These are phyloP conservation scores for Metschnikowia vanudenii DNA, from an alignment of 805 yeast genomes.

Conservation along the genomic window DNA sequence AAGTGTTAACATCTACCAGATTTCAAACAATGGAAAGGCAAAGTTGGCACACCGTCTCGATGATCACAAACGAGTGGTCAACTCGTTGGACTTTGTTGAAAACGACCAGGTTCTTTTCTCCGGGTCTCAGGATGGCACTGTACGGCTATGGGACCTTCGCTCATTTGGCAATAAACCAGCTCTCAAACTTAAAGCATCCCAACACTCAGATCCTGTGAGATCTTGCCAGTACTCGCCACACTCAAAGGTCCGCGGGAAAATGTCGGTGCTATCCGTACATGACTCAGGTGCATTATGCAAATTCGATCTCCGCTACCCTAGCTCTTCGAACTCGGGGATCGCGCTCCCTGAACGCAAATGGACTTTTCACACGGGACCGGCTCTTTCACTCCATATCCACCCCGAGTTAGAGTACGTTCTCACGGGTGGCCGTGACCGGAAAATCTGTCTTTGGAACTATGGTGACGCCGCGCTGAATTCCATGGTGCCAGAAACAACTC, in stretches of 20 bases:
- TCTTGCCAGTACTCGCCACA: constrained; percentile 54
- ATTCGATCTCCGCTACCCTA: constrained; percentile 67
- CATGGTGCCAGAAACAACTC: constrained; percentile 61
- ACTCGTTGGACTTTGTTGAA: constrained; percentile 39
- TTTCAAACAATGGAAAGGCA: constrained; percentile 34
- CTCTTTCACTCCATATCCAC: constrained; percentile 84
- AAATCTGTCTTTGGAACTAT: constrained; percentile 70
- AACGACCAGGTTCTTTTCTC: constrained; percentile 30
- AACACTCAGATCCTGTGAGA: constrained; percentile 70
- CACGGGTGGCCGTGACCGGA: constrained; percentile 92
- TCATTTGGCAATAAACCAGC: constrained; percentile 45
- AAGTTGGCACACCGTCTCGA: constrained; percentile 28
- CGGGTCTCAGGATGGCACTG: constrained; percentile 80
- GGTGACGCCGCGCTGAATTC: constrained; percentile 27
- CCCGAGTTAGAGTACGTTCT: constrained; percentile 76
- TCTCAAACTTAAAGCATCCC: constrained; percentile 45
- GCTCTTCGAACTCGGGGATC: constrained; percentile 24
- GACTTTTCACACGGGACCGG: constrained; percentile 91
- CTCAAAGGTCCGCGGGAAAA: constrained; percentile 41
- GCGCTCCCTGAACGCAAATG: constrained; percentile 64
- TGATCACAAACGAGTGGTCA: constrained; percentile 43
- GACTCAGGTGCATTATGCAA: constrained; percentile 86
- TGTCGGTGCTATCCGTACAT: constrained; percentile 68
- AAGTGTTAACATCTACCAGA: constrained; percentile 30
- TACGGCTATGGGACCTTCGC: constrained; percentile 74